phyloP scores from a whole-genome alignment of 257 asterid genomes.

The Knoxia roxburghii region DNA sequence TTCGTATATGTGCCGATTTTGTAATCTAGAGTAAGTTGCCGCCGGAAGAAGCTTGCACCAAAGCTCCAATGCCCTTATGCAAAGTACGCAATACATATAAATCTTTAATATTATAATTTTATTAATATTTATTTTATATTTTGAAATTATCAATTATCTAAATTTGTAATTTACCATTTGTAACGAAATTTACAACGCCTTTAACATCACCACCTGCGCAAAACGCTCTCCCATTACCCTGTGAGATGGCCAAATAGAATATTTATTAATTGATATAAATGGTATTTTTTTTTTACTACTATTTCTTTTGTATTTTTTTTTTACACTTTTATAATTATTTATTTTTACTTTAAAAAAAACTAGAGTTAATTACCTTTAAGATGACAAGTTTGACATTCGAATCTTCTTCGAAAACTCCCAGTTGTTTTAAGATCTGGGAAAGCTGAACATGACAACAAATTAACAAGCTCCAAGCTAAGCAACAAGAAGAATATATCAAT shows the following conservation, averaged over 20 bases:
- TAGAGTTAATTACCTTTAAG: conserved; percentile 9
- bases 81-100: too few species aligned
- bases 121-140: too few species aligned
- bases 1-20: conserved; percentile 5
- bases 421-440: conserved; percentile 7
- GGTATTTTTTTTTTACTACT: too few species aligned
- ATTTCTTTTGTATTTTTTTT: too few species aligned
- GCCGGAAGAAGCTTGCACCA: conserved; percentile 10
- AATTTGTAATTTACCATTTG: neutral
- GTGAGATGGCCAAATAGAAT: neutral
- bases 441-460: neutral
- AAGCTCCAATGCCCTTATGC: conserved; percentile 21
- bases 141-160: too few species aligned
- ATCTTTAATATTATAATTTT: too few species aligned
- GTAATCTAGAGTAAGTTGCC: conserved; percentile 9
- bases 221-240: conserved; percentile 19
- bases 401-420: conserved; percentile 5
- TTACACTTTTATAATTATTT: too few species aligned
- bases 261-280: neutral
- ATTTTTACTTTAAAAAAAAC: too few species aligned
- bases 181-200: neutral
- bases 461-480: neutral
- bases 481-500: too few species aligned
- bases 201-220: conserved; percentile 19
- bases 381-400: conserved; percentile 8